Evolutionary conservation across 331 rosid genomes (phyloP), one percentile per base, ranked within the genome.

Genomic region (Ulmus americana): DNA sequence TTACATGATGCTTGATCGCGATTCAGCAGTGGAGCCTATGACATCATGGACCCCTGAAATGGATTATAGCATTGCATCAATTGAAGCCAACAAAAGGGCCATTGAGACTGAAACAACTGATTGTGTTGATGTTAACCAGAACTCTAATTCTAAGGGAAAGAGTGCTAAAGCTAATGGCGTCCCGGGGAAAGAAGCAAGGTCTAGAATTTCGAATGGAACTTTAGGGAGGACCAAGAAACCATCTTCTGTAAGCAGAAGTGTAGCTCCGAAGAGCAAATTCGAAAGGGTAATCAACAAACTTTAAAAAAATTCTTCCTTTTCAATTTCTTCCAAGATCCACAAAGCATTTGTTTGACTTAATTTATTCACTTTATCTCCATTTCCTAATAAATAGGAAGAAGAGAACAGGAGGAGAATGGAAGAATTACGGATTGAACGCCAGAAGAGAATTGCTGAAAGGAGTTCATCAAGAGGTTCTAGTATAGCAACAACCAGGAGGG

Each of bases 391-490:
- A 55, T 38, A 94, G 99, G 99, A 94, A 69, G 97, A 94, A 79
- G 97, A 87, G 74, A 85, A 40, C 64, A 94, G 86, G 77, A 87
- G 72, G 81, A 87, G 76, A 79, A 64, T 49, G 81, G 97, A 94
- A 77, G 97, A 84, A 75, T 57, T 83, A 44, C 62, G 42, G 64
- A 68, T 72, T 67, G 79, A 85, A 68, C 86, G 99, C 48, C 99
- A 90, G 83, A 87, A 80, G 79, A 83, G 99, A 82, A 94, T 94
- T 73, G 90, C 95, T 12, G 97, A 90, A 80, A 79, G 95, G 82
- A 84, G 95, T 70, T 58, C 84, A 39, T 49, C 82, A 40, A 76
- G 61, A 8, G 79, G 79, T 18, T 47, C 57, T 54, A 69, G 56
- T 61, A 43, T 50, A 58, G 64, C 57, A 46, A 55, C 70, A 61